Conservation (phyloP, 352 stramenopile genomes). For the Saprolegnia diclina region DNA sequence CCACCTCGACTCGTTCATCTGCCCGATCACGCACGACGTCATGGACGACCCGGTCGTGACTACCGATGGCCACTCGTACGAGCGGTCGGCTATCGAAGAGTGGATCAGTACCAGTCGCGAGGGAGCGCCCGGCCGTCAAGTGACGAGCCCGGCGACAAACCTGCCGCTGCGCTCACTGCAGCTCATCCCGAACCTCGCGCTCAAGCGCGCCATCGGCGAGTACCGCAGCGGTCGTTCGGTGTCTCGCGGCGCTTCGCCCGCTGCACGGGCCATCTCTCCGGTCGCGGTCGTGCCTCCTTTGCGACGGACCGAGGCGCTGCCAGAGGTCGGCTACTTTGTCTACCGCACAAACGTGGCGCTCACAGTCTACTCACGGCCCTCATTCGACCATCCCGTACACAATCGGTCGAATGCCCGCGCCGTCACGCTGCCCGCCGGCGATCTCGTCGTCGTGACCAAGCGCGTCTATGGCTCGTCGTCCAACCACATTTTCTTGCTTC, state of each 20-base stretch:
- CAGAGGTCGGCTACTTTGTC: constrained; percentile 14
- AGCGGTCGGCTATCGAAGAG: constrained; percentile 37
- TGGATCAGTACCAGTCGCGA: constrained; percentile 33
- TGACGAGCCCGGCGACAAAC: background rate
- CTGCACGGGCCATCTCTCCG: no score
- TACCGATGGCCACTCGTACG: constrained; percentile 42
- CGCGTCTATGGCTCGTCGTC: constrained; percentile 6
- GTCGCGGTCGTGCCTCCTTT: no score
- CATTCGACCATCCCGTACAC: no score
- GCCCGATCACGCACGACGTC: constrained; percentile 34
- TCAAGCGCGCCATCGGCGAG: background rate
- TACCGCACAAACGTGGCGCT: background rate
- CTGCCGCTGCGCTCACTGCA: background rate
- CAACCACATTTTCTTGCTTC: background rate
- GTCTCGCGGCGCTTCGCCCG: no score
- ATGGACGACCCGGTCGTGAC: constrained; percentile 44
- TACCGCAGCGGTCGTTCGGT: background rate
- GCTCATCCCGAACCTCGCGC: constrained; percentile 2
- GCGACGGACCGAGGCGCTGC: background rate
- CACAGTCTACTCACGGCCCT: no score
- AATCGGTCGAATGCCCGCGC: no score
- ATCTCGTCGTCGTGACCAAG: constrained; percentile 7
- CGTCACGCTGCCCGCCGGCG: background rate
- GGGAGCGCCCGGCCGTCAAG: background rate
- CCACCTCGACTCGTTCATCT: constrained; percentile 30